These are phyloP conservation scores for Phragmites australis DNA, from an alignment of 176 grass and related monocot genomes.

Conservation along the genomic window DNA sequence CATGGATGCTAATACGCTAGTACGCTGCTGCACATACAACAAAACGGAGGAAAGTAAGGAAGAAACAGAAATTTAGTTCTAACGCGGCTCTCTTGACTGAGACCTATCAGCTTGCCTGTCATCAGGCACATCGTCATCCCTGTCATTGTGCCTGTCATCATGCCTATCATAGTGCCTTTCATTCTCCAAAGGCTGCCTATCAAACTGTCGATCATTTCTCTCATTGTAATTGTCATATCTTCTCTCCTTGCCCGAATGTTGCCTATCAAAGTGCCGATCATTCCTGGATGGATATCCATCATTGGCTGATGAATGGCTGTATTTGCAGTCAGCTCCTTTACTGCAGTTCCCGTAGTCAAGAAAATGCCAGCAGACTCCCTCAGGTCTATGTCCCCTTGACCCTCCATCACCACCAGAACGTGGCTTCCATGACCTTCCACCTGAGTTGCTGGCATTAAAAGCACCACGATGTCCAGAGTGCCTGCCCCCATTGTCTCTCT, in stretches of 20 bases:
- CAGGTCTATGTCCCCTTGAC: background rate
- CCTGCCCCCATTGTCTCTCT: constrained; percentile 40
- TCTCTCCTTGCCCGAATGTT: constrained; percentile 31
- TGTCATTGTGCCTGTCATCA: constrained; percentile 20
- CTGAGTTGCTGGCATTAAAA: constrained; percentile 35
- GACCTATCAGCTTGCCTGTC: constrained; percentile 38
- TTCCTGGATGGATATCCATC: constrained; percentile 32
- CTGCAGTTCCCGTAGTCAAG: constrained; percentile 43
- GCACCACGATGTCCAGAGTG: constrained; percentile 40
- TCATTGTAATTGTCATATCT: constrained; percentile 37
- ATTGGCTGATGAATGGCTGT: constrained; percentile 29
- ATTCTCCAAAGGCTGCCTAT: constrained; percentile 38
- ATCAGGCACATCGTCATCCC: constrained; percentile 18
- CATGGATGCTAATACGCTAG: constrained; percentile 28
- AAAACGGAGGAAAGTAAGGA: constrained; percentile 33
- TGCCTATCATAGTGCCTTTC: constrained; percentile 42
- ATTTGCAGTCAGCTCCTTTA: constrained; percentile 50
- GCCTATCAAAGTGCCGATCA: constrained; percentile 38
- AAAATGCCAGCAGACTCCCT: constrained; percentile 33
- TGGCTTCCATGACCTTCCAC: constrained; percentile 43
- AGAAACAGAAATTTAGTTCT: constrained; percentile 14
- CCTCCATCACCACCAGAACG: constrained; percentile 50
- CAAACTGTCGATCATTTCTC: constrained; percentile 41
- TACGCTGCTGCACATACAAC: constrained; percentile 55
- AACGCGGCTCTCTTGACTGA: constrained; percentile 49